Base-by-base conservation (phyloP, 306 rosid species). In the Lathyrus sativus region DNA sequence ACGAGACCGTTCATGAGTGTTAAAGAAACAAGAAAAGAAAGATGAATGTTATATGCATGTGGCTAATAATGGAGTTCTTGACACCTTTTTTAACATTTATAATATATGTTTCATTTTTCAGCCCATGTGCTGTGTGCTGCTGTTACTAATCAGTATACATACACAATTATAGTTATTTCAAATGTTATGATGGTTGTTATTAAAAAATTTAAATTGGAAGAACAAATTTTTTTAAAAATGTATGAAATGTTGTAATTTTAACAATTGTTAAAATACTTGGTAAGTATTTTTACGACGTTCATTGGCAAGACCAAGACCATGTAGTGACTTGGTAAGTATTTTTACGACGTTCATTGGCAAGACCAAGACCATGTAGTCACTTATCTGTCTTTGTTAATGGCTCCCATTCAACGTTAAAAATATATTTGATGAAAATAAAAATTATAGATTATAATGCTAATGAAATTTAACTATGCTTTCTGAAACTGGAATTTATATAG, bases 121-220 rank as follows among this genome's bases (percentile, higher is more conserved):
- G 66, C 43, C 42, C 77, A n/a, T 19, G 58, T 67, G 35, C 39
- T 24, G 54, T 66, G 54, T 12, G 19, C 39, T 54, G 28, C 67
- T 66, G 6, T 5, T 37, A 48, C 44, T 73, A 17, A 5, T 65
- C 14, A 6, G 28, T 57, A n/a, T 60, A 13, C 19, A 14, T 6
- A 13, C 19, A 14, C 7, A 17, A 26, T 42, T 46, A 8, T 22
- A 28, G 46, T 48, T 19, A 29, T 18, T 24, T 41, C 37, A 62
- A 12, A 62, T 18, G 19, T 62, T 39, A 6, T 39, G 11, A 42
- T 13, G 11, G 22, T 31, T 58, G 24, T 14, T 56, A 4, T 15
- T 11, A 22, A 53, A 53, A 53, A 22, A 0, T 1, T 51, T 2
- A 19, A 22, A 53, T 29, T 22, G 26, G 9, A 49, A 15, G 17